Base-by-base conservation (phyloP, 257 asterid species). In the Solanum gracilifrons region DNA sequence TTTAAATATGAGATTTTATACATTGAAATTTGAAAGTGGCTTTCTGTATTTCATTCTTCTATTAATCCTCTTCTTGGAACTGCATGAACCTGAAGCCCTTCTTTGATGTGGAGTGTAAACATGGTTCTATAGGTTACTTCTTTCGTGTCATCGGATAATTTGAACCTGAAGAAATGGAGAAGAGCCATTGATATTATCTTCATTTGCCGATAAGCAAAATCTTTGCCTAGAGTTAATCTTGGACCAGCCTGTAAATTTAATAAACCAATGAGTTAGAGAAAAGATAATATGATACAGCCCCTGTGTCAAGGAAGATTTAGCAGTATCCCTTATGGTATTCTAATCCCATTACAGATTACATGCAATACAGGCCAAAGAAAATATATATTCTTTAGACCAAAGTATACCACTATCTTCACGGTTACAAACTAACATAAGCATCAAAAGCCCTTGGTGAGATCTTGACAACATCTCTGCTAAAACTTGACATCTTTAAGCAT, bases 141-240 rank as follows among this genome's bases (percentile, higher is more conserved):
- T 62, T 90, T 33, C 29, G 86, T 74, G 25, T 90, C 92, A 82
- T 92, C 92, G 9, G 91, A 86, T 86, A 94, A 75, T 75, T 87
- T 92, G 92, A 93, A 93, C 88, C 88, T 77, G 92, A 94, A 94
- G 92, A 88, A 92, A 60, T 89, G 90, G 20, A 94, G 86, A 27
- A 95, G 94, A 51, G 92, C 91, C 18, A 93, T 92, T 31, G 97
- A 77, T 23, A 92, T 84, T 43, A 94, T 93, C 93, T 94, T 95
- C 97, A 95, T 95, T 87, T 95, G 95, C 4, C 95, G 91, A 87
- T 95, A 94, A 21, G 97, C 97, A 75, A 95, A 92, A 82, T 94
- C 95, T 83, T 90, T 93, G 4, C 97, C 97, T 87, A 94, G 86
- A 87, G 96, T 93, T 23, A 80, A 91, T 85, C 96, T 83, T 7